Percentiles rank a stretch among this genome's conserved stretches.
These are phyloP conservation scores for Xanthoconium purpureum DNA, from an alignment of 768 basidiomycete genomes.

Conservation along the genomic window DNA sequence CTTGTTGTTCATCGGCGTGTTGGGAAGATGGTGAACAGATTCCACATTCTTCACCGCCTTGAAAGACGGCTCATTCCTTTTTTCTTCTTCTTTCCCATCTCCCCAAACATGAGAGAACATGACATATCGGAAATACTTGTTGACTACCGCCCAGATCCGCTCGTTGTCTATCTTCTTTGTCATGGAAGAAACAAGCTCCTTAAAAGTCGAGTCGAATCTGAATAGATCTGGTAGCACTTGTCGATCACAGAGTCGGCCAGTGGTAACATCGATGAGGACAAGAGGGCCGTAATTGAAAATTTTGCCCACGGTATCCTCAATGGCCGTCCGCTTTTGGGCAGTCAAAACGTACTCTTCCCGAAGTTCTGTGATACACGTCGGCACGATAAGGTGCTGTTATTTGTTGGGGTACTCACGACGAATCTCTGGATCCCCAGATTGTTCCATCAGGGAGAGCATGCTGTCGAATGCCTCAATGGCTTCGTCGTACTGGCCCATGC, in stretches of 20 bases:
- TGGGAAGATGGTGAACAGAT: not conserved
- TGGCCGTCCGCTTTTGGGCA: not conserved
- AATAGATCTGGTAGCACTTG: not conserved
- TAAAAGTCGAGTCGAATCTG: not conserved
- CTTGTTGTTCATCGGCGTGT: not conserved
- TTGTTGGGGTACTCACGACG: not conserved
- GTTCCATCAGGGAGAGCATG: not conserved
- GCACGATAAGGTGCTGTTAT: not conserved
- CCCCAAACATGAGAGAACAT: constrained; percentile 1
- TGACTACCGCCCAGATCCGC: not conserved
- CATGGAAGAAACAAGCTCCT: not conserved
- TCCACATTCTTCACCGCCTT: not conserved
- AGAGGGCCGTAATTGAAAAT: not conserved
- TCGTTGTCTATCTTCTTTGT: not conserved
- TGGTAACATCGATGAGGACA: not conserved
- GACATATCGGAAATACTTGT: not conserved
- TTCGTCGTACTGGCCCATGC: not conserved
- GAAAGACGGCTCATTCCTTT: not conserved
- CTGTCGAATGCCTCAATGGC: not conserved
- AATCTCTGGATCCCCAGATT: not conserved
- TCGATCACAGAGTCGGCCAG: not conserved
- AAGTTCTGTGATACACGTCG: not conserved
- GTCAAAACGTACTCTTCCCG: not conserved
- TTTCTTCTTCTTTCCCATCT: not conserved
- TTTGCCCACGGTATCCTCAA: not conserved